Evolutionary conservation across 306 rosid species (phyloP), one percentile per base, ranked within the genome.

Genomic region (Cucurbita ficifolia): DNA sequence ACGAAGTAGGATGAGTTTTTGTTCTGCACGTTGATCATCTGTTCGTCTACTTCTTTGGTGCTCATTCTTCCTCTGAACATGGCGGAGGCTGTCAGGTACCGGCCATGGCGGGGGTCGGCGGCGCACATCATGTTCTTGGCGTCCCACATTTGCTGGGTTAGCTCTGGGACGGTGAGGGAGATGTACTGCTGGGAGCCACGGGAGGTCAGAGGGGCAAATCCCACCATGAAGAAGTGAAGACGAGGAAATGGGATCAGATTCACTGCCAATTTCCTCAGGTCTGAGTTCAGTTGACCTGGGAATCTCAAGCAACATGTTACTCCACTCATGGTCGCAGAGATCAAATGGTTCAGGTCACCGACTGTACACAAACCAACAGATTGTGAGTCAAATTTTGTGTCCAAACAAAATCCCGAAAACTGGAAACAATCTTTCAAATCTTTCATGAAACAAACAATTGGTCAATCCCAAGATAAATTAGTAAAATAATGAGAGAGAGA

Each of bases 81-180:
- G 36, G 97, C 97, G 2, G 97, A 92, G 67, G 91, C 97, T 0
- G 97, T 92, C 81, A 92, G 86, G 85, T 92, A 92, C 4, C 97
- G 86, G 21, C 96, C 97, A 6, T 92, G 97, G 74, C 97, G 92
- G 21, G 97, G 97, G 72, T 92, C 97, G 57, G 97, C 97, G 14
- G 97, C 97, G 59, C 97, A 92, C 97, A 92, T 89, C 96, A 92
- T 92, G 82, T 92, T 92, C 76, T 92, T 92, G 82, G 96, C 81
- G 71, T 92, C 97, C 97, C 97, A 92, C 97, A 92, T 92, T 79
- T 92, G 97, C 74, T 92, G 97, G 63, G 97, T 92, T 55, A 92
- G 86, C 81, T 92, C 97, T 0, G 97, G 96, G 71, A 89, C 97
- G 4, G 97, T 92, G 67, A 92, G 94, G 71, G 97, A 92, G 78